Percentiles rank a stretch among this genome's conserved stretches.
These are phyloP conservation scores for Jacaranda copaia DNA, from an alignment of 257 asterid genomes.

Conservation along the genomic window DNA sequence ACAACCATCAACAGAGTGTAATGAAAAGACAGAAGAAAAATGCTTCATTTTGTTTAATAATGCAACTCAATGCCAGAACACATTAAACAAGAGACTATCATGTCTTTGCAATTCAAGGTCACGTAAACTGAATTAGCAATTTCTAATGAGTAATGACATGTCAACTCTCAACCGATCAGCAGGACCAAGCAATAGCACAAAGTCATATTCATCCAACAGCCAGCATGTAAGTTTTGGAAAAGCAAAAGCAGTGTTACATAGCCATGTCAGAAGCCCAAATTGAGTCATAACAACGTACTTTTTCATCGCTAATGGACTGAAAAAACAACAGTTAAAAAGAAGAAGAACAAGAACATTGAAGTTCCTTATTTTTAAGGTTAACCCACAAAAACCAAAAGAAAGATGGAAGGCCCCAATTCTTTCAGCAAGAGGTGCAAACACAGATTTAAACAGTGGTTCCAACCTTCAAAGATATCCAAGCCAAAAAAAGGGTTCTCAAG, in stretches of 20 bases:
- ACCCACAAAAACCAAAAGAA: neutral
- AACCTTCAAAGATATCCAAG: neutral
- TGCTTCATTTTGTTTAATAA: neutral
- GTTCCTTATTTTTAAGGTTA: neutral
- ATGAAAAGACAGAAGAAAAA: too few relatives aligned
- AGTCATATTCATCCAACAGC: neutral
- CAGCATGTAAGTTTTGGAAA: neutral
- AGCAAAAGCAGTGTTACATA: neutral
- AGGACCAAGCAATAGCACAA: neutral
- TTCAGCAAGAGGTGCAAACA: neutral
- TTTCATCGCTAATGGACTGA: neutral
- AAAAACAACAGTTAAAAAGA: neutral
- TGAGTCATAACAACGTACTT: neutral
- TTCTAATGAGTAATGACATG: neutral
- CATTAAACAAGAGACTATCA: neutral
- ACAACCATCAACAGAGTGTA: too few relatives aligned
- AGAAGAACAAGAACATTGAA: too few relatives aligned
- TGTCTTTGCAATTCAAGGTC: neutral
- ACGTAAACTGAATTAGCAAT: neutral
- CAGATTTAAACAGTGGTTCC: neutral
- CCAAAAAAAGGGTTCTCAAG: neutral
- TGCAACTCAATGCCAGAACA: constrained; percentile 6
- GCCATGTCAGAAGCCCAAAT: neutral
- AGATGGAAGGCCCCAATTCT: neutral
- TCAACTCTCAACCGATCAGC: neutral